Percentiles rank a stretch among this genome's conserved stretches.
Conservation (phyloP, 164 flowering plant species). For the Buxus sempervirens region DNA sequence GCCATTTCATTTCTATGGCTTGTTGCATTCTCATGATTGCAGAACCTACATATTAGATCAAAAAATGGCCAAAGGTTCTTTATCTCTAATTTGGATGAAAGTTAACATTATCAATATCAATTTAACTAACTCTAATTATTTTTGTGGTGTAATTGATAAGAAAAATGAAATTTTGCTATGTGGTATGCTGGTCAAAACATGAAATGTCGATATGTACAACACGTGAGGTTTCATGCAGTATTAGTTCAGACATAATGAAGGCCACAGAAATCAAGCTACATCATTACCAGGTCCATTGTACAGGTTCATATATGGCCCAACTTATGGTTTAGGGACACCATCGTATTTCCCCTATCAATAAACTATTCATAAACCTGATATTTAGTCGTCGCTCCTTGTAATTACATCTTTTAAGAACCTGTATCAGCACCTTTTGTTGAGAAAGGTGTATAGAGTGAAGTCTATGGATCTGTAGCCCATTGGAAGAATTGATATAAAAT, state of each 20-base stretch:
- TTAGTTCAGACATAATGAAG: neutral
- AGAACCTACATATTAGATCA: conserved; percentile 40
- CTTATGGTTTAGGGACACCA: neutral
- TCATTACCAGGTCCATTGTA: neutral
- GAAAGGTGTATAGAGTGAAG: too few relatives aligned
- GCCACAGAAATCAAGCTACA: neutral
- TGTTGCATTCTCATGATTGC: conserved; percentile 37
- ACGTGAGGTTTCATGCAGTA: neutral
- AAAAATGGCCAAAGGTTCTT: neutral
- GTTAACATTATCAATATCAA: neutral
- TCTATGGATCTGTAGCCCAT: too few relatives aligned
- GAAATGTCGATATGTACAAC: too few relatives aligned
- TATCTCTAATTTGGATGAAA: too few relatives aligned
- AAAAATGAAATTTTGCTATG: too few relatives aligned
- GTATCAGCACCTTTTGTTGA: too few relatives aligned
- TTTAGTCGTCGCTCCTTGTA: too few relatives aligned
- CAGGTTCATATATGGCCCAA: neutral
- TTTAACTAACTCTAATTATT: too few relatives aligned
- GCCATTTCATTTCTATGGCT: conserved; percentile 71
- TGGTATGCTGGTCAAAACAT: too few relatives aligned
- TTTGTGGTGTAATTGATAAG: neutral
- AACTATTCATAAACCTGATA: too few relatives aligned
- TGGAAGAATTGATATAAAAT: too few relatives aligned
- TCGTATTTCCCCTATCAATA: neutral
- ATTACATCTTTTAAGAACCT: too few relatives aligned